Base-by-base conservation (phyloP, 352 stramenopile genomes). In the Phytophthora colocasiae region DNA sequence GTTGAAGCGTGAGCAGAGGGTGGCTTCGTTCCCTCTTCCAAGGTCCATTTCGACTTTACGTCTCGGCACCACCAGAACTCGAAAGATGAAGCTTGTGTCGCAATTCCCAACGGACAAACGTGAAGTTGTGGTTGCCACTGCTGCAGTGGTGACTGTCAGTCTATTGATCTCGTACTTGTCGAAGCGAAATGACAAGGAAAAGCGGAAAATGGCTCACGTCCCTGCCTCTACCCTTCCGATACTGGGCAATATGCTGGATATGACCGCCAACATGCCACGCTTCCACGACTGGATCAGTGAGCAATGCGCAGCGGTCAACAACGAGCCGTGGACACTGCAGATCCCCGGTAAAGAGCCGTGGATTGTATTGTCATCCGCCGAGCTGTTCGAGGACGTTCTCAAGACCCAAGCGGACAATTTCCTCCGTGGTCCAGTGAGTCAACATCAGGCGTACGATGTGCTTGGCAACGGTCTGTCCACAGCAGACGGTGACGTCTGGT, bases 251-350 rank as follows among this genome's bases (percentile, higher is more conserved):
- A 54, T 54, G 47, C 17, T 54, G 29, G 47, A 54, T 12, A 54
- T 54, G 47, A 24, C 29, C 29, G 27, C 12, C 29, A 54, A 43
- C 29, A 43, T 54, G 29, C 46, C 46, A n/a, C 46, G 46, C 24
- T 54, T 54, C 47, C 47, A 43, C 47, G 47, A 31, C 47, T 54
- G 47, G 47, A 54, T 54, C 47, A 54, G 47, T 11, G 47, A 54
- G n/a, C 47, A 54, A 29, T 54, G 6, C 8, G 29, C 47, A 31
- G 46, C 19, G 27, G 40, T 52, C 14, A 24, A 52, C 14, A 52
- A 52, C 27, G 46, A 52, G n/a, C 46, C 27, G n/a, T 52, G 46
- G 27, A 40, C 46, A n/a, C 29, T 54, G 1, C 31, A 54, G 29
- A 54, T 54, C n/a, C 47, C 47, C 3, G 47, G 47, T 9, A 54